A percentile compares a stretch with the other conserved stretches of the same genome.
Evolutionary conservation across 495 filamentous ascomycete genomes (phyloP).

Genomic region (Cercophora scortea): DNA sequence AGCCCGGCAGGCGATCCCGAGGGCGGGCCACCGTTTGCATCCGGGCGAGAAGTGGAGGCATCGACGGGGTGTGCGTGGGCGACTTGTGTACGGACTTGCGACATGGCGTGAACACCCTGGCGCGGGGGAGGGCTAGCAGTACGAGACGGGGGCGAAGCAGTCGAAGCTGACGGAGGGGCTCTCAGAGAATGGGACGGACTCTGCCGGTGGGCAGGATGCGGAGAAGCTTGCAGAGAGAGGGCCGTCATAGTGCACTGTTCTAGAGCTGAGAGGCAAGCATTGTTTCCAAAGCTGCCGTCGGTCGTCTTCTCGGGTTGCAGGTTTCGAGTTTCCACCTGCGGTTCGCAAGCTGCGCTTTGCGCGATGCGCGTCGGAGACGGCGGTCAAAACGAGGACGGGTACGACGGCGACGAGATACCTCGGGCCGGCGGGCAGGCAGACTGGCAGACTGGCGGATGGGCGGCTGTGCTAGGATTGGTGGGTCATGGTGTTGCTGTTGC

Average conservation of each 20-base stretch:
- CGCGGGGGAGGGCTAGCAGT: constrained; percentile 8
- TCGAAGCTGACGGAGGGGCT: constrained; percentile 4
- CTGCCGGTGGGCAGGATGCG: constrained; percentile 11
- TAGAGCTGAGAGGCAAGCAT: constrained; percentile 12
- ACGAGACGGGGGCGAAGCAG: constrained; percentile 11
- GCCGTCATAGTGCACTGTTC: constrained; percentile 19
- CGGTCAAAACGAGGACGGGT: too few relatives aligned
- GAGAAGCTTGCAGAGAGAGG: constrained; percentile 15
- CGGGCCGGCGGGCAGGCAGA: background rate
- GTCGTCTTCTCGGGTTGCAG: background rate
- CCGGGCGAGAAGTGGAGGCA: constrained; percentile 6
- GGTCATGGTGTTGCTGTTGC: background rate
- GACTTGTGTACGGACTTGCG: constrained; percentile 14
- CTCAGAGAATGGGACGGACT: constrained; percentile 7
- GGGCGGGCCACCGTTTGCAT: constrained; percentile 1
- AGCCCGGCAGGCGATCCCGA: background rate
- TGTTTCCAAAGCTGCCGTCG: background rate
- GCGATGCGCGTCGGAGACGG: too few relatives aligned
- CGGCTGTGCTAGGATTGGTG: too few relatives aligned
- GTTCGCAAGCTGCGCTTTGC: too few relatives aligned
- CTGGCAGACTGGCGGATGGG: background rate
- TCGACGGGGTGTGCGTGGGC: constrained; percentile 3
- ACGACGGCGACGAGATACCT: too few relatives aligned
- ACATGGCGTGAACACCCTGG: constrained; percentile 13
- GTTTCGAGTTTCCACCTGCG: background rate